Conservation (phyloP, 2,329 filamentous ascomycete genomes). For the Penicillium frequentans region DNA sequence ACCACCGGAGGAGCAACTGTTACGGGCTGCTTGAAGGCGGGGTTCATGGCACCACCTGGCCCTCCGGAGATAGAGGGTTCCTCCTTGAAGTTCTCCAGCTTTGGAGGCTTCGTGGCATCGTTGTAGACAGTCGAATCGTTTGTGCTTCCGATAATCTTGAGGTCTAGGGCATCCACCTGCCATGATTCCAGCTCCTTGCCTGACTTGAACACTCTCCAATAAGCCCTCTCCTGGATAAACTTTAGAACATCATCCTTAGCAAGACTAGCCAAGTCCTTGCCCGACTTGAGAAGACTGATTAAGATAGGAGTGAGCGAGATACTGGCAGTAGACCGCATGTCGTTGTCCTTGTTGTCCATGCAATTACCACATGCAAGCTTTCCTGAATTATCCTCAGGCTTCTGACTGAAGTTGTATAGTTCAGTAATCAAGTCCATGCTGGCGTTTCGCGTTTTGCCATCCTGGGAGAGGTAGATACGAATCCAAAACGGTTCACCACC, state of each 20-base stretch:
- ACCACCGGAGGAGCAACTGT: neutral
- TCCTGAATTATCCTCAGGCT: neutral
- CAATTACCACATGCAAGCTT: slow-evolving; percentile 9
- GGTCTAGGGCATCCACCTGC: slow-evolving; percentile 24
- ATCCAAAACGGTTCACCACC: slow-evolving; percentile 14
- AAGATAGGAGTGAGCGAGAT: slow-evolving; percentile 9
- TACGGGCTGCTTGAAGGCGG: slow-evolving; percentile 6
- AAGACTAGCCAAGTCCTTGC: slow-evolving; percentile 5
- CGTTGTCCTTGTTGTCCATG: slow-evolving; percentile 2
- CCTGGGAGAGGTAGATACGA: slow-evolving; percentile 3
- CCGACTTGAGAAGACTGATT: slow-evolving; percentile 3
- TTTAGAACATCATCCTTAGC: slow-evolving; percentile 5
- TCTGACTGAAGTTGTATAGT: slow-evolving; percentile 14
- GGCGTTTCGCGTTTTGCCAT: neutral
- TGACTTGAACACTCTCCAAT: slow-evolving; percentile 7
- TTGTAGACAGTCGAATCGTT: slow-evolving; percentile 8
- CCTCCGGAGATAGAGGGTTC: slow-evolving; percentile 11
- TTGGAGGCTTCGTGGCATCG: slow-evolving; percentile 5
- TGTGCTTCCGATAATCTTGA: slow-evolving; percentile 8
- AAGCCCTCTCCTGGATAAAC: slow-evolving; percentile 1
- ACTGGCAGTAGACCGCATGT: slow-evolving; percentile 4
- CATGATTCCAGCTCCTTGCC: neutral
- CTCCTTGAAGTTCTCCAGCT: slow-evolving; percentile 8
- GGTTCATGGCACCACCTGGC: slow-evolving; percentile 5
- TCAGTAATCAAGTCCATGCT: slow-evolving; percentile 3